A percentile compares a stretch with the other conserved stretches of the same genome.
phyloP scores from a whole-genome alignment of 371 early-diverging fungal species.

The Apophysomyces elegans region DNA sequence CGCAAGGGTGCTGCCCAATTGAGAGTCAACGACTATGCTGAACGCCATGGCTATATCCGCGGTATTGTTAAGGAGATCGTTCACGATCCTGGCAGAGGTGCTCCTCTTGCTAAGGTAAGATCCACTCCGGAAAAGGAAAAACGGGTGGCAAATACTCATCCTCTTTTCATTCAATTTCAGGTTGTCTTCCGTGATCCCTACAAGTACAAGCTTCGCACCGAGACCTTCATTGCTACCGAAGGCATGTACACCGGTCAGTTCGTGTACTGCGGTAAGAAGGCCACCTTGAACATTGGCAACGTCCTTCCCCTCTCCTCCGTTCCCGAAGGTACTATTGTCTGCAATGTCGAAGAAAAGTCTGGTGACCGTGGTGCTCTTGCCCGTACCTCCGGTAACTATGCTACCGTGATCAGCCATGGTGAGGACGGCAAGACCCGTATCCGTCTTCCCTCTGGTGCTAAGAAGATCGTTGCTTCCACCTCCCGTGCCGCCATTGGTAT shows the following conservation, averaged over 20 bases:
- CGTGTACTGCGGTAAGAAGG: slow-evolving; percentile 99
- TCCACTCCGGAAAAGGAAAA: neutral
- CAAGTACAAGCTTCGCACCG: slow-evolving; percentile 88
- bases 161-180: slow-evolving; percentile 8
- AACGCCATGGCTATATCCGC: slow-evolving; percentile 96
- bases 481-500: slow-evolving; percentile 97
- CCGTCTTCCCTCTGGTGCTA: slow-evolving; percentile 97
- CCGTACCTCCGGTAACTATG: slow-evolving; percentile 98
- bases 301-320: slow-evolving; percentile 93
- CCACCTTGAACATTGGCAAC: slow-evolving; percentile 96
- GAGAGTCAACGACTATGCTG: slow-evolving; percentile 93
- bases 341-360: slow-evolving; percentile 97
- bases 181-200: slow-evolving; percentile 59
- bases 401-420: slow-evolving; percentile 99
- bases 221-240: slow-evolving; percentile 98
- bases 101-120: slow-evolving; percentile 96
- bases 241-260: slow-evolving; percentile 99
- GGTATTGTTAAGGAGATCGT: slow-evolving; percentile 99
- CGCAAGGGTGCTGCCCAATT: slow-evolving; percentile 97
- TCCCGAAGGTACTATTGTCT: slow-evolving; percentile 99
- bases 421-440: slow-evolving; percentile 98
- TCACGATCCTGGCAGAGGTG: slow-evolving; percentile 99
- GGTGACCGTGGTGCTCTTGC: slow-evolving; percentile 99
- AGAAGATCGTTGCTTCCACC: slow-evolving; percentile 90
- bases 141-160: neutral